Percentiles rank a stretch among this genome's conserved stretches.
phyloP scores from a whole-genome alignment of 352 stramenopile genomes.

The Thraustochytrium sp. region DNA sequence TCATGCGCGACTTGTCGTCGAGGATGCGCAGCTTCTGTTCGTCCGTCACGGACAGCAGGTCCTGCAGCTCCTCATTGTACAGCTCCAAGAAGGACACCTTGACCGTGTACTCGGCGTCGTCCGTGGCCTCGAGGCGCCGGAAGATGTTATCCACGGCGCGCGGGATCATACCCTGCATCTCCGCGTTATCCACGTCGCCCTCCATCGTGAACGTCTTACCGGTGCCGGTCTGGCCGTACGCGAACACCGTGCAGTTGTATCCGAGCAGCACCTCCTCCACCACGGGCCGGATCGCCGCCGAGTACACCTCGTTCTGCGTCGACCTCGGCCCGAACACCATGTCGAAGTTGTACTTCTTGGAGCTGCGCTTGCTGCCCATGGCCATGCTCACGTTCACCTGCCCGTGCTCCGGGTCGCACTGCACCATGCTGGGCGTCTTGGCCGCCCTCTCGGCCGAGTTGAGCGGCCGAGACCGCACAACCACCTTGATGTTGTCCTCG shows the following conservation, averaged over 20 bases:
- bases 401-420: slow-evolving; percentile 73
- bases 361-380: slow-evolving; percentile 45
- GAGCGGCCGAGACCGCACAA: slow-evolving; percentile 76
- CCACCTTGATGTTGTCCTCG: slow-evolving; percentile 74
- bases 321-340: slow-evolving; percentile 88
- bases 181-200: slow-evolving; percentile 74
- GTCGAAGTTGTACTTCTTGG: slow-evolving; percentile 81
- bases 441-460: slow-evolving; percentile 75
- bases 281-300: slow-evolving; percentile 77
- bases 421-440: slow-evolving; percentile 67
- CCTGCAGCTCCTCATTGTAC: slow-evolving; percentile 96
- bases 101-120: slow-evolving; percentile 73
- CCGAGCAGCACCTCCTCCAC: slow-evolving; percentile 89
- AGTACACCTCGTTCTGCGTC: slow-evolving; percentile 94
- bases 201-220: slow-evolving; percentile 99
- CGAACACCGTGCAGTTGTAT: slow-evolving; percentile 93
- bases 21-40: slow-evolving; percentile 67
- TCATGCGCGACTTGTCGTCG: slow-evolving; percentile 59
- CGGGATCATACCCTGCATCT: slow-evolving; percentile 88
- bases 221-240: slow-evolving; percentile 90
- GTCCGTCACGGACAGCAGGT: slow-evolving; percentile 72
- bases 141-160: slow-evolving; percentile 89
- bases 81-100: slow-evolving; percentile 95
- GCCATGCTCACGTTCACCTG: slow-evolving; percentile 74
- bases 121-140: slow-evolving; percentile 71